Evolutionary conservation across 2,329 filamentous ascomycete species (phyloP), one percentile per base, ranked within the genome.

Genomic region (Nannizzia gypsea): DNA sequence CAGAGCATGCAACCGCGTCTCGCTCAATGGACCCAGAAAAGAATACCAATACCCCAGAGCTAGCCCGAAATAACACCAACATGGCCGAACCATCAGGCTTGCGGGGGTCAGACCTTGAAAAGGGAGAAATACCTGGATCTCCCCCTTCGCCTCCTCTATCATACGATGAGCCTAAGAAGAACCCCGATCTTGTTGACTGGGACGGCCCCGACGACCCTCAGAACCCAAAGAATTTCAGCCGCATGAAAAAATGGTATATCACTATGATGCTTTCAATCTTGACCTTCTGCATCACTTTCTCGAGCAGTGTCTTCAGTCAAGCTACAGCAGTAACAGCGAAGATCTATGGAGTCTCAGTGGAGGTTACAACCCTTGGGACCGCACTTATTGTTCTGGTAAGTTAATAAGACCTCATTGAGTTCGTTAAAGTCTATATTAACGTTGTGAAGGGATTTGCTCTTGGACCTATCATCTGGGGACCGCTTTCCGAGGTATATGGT

Each of bases 181-280:
- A 62, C 17, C 54, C 52, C 6, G 62, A 65, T 66, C 81, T 89
- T 63, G 90, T 97, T 20, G 73, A 73, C 5, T 96, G 88, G 81
- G 87, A 92, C 42, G 83, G 82, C 3, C 85, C 90, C 61, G 74
- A 77, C 55, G 91, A 96, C 69, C 85, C 87, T 0, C 70, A 83
- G 72, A 88, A 86, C 66, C 91, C 91, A 0, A 83, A 86, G 61
- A 89, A 82, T 70, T 84, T 89, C 76, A 75, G 73, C 15, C 79
- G 72, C 17, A 69, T 73, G n/a, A 58, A 34, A 61, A 79, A 76
- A 67, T 79, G 74, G 73, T 58, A 68, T 5, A 72, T 75, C 40
- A 79, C 77, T 0, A 64, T 74, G 31, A 64, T 70, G 1, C 69
- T 78, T 57, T 75, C 72, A 1, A 40, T 68, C 1, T 72, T 79